These are phyloP conservation scores for Hypomyces rosellus DNA, from an alignment of 2,329 filamentous ascomycete genomes.

Conservation along the genomic window DNA sequence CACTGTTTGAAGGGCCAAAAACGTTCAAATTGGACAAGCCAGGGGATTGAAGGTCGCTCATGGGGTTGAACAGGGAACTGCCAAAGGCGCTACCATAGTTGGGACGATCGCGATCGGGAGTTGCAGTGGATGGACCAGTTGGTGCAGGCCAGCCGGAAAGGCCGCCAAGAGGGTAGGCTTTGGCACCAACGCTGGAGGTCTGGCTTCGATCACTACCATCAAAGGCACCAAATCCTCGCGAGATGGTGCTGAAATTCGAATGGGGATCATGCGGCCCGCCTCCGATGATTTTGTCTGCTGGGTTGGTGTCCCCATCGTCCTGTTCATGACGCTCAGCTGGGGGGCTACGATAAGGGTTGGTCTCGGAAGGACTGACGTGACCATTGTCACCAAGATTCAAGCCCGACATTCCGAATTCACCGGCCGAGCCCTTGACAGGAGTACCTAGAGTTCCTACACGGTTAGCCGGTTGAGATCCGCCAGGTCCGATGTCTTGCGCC, in stretches of 20 bases:
- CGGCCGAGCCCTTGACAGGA: constrained; percentile 46
- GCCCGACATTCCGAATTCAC: constrained; percentile 58
- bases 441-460: constrained; percentile 44
- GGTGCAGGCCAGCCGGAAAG: constrained; percentile 58
- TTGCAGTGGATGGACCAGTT: constrained; percentile 52
- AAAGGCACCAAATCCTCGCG: constrained; percentile 47
- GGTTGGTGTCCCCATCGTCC: constrained; percentile 50
- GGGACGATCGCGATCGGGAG: constrained; percentile 59
- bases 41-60: constrained; percentile 73
- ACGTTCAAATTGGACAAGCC: constrained; percentile 62
- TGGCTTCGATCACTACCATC: constrained; percentile 86
- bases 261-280: constrained; percentile 32
- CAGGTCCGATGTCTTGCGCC: constrained; percentile 59
- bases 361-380: constrained; percentile 84
- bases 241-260: constrained; percentile 48
- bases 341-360: constrained; percentile 93
- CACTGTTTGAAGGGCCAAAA: constrained; percentile 59
- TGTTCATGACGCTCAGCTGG: constrained; percentile 67
- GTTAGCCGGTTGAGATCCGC: constrained; percentile 21
- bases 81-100: constrained; percentile 60
- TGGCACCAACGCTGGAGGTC: constrained; percentile 79
- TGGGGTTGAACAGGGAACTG: constrained; percentile 70
- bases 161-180: constrained; percentile 61
- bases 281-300: constrained; percentile 42
- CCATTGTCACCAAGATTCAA: constrained; percentile 55